Evolutionary conservation across 768 basidiomycete genomes (phyloP), one percentile per base, ranked within the genome.

Genomic region (Rubroboletus satanas): DNA sequence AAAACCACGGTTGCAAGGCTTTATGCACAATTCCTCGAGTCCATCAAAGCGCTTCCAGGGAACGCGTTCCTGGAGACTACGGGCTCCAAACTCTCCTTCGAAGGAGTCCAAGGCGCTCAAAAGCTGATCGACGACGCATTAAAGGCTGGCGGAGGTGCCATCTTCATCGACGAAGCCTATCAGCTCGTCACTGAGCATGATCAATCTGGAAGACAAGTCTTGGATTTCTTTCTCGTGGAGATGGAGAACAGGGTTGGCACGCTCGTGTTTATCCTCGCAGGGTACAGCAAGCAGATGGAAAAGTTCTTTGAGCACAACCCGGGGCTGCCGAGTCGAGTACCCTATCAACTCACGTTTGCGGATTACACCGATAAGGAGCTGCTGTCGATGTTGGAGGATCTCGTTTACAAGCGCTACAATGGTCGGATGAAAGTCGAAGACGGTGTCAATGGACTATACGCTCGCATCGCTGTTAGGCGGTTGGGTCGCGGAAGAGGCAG

Each of bases 251-350:
- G 77, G 29, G 74, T 83, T 4, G 87, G 85, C 8, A 81, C 73
- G 10, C 62, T 87, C 15, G 83, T 87, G 5, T 89, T 88, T 69
- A 83, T 89, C 57, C 72, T 89, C 9, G 87, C 87, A 0, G 87
- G 87, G 4, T 89, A 89, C 64, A 79, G 72, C 66, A 83, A 79
- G 52, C 75, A 89, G 65, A 88, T 88, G 87, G 87, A 89, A 57
- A 83, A 77, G 48, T 88, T 89, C 70, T 88, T 88, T 56, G 84
- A 87, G 55, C 86, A 87, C 60, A 89, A 89, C 56, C 86, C 87
- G 3, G 87, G 87, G 1, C 59, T 89, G 5, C 68, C 71, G 3
- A 88, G 86, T 67, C 83, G 87, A 9, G 83, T 89, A 4, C 87
- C 87, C 0, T 76, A 83, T 57, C 70, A 70, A 26, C 72, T 89